Evolutionary conservation across 192 early-diverging fungal species (phyloP).

Genomic region (Coemansia sp.): DNA sequence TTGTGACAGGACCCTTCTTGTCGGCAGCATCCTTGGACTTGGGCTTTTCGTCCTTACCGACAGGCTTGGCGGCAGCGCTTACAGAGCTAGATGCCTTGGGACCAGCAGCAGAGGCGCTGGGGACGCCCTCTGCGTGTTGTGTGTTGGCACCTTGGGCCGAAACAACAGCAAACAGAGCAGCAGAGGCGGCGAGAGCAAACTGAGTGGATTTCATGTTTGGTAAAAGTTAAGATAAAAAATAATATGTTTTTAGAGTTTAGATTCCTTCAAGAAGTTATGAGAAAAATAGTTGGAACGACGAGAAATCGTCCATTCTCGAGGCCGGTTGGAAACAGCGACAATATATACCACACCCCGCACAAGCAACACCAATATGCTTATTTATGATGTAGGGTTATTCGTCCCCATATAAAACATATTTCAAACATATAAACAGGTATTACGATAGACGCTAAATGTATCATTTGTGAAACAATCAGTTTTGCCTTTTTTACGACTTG

Average conservation of each 20-base stretch:
- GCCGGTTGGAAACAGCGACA: background rate
- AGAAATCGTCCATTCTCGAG: background rate
- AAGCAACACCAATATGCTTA: background rate
- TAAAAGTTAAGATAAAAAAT: constrained; percentile 1
- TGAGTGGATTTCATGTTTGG: constrained; percentile 38
- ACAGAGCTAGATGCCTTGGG: constrained; percentile 10
- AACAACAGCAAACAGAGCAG: constrained; percentile 32
- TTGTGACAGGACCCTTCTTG: constrained; percentile 14
- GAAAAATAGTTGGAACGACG: background rate
- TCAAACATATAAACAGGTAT: background rate
- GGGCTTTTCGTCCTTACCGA: constrained; percentile 17
- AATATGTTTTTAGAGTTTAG: background rate
- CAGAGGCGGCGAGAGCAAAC: constrained; percentile 29
- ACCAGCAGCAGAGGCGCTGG: constrained; percentile 11
- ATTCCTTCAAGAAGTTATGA: background rate
- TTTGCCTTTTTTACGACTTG: constrained; percentile 2
- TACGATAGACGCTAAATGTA: background rate
- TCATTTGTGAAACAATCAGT: constrained; percentile 1
- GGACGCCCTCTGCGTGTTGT: constrained; percentile 1
- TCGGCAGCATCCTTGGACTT: constrained; percentile 10
- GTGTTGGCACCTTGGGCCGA: constrained; percentile 30
- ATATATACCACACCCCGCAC: background rate
- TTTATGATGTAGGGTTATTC: background rate
- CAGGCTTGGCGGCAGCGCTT: background rate
- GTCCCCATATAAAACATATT: background rate